A percentile compares a stretch with the other conserved stretches of the same genome.
These are phyloP conservation scores for Ceratobasidium sp. DNA, from an alignment of 1,284 basidiomycete species.

Conservation along the genomic window DNA sequence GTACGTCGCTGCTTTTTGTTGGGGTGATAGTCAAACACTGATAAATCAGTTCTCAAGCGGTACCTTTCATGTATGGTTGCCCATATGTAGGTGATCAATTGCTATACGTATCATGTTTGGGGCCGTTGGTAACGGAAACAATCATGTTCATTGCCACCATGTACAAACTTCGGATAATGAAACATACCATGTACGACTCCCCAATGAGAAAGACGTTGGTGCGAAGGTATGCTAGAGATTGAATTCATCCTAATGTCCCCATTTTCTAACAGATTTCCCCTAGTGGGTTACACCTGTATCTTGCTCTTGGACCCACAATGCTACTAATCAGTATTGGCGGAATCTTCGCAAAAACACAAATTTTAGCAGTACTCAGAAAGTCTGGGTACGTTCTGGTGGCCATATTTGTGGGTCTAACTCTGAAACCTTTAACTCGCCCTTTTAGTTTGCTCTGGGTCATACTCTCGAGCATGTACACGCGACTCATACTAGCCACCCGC, in stretches of 20 bases:
- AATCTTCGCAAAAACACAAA: background rate
- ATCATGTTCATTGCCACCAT: background rate
- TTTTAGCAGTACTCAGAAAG: background rate
- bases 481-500: background rate
- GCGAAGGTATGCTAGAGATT: background rate
- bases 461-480: background rate
- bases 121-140: background rate
- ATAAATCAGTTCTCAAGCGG: background rate
- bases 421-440: background rate
- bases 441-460: background rate
- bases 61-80: background rate
- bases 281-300: background rate
- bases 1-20: no score
- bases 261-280: background rate
- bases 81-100: background rate
- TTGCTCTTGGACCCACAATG: background rate
- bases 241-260: background rate
- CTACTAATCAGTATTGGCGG: background rate
- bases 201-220: background rate
- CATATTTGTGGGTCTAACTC: background rate
- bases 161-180: background rate
- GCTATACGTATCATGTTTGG: background rate
- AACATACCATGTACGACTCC: background rate
- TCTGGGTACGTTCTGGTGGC: background rate
- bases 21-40: no score